Evolutionary conservation across 2,329 filamentous ascomycete species (phyloP).

Genomic region (Diaporthe caulivora): DNA sequence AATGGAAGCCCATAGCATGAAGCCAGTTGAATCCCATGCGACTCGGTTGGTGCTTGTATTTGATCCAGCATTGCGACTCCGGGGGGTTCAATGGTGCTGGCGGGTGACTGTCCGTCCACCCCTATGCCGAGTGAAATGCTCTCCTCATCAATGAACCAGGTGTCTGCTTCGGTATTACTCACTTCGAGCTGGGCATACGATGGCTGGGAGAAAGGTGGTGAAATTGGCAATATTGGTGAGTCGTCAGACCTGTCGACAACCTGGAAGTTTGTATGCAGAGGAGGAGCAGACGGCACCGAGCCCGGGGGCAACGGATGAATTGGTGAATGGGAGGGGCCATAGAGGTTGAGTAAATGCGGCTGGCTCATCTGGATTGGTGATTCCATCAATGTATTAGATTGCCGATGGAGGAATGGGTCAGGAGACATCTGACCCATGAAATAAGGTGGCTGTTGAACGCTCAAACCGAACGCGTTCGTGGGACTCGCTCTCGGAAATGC

Average conservation of each 20-base stretch:
- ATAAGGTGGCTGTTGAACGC: conserved; percentile 37
- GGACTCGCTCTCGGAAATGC: conserved; percentile 40
- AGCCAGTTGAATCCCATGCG: conserved; percentile 60
- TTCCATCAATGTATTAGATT: background rate
- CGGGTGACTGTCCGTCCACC: conserved; percentile 66
- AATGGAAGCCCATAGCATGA: conserved; percentile 67
- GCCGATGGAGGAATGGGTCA: conserved; percentile 26
- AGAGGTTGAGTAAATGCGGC: conserved; percentile 31
- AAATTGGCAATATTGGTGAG: conserved; percentile 19
- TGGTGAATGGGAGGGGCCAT: conserved; percentile 7
- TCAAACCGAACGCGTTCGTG: conserved; percentile 41
- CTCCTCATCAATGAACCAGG: conserved; percentile 70
- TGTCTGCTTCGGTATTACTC: conserved; percentile 51
- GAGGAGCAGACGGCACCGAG: background rate
- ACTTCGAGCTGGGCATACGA: conserved; percentile 10
- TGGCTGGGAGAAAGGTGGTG: conserved; percentile 17
- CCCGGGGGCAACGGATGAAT: conserved; percentile 4
- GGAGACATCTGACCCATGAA: conserved; percentile 35
- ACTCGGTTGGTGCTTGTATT: conserved; percentile 53
- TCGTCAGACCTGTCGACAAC: conserved; percentile 18
- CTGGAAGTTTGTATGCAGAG: conserved; percentile 25
- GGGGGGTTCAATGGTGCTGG: conserved; percentile 54
- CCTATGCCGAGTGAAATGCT: conserved; percentile 69
- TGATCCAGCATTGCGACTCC: conserved; percentile 54
- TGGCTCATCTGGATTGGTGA: conserved; percentile 35